Base-by-base conservation (phyloP, 2,329 filamentous ascomycete species). In the Ophiostoma triangulosporum region DNA sequence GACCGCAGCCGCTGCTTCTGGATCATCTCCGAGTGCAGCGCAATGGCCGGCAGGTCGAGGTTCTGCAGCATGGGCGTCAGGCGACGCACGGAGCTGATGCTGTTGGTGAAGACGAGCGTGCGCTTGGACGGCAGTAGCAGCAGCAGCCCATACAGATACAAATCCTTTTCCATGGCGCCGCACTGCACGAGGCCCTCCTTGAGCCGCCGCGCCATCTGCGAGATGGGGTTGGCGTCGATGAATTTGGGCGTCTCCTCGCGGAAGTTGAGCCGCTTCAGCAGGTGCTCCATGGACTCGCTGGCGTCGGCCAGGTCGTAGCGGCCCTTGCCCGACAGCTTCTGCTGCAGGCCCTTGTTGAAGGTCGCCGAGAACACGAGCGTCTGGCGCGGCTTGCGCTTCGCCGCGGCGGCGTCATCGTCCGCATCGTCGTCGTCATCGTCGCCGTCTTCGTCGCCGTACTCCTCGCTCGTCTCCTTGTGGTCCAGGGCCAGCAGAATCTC, bases 321-420 rank as follows among this genome's bases (percentile, higher is more conserved):
- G 20, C 77, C 75, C 65, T 89, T 94, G 26, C 88, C 86, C 1
- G 86, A 81, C 12, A 98, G 76, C 66, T 96, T 97, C 61, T 91
- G 87, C 65, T 97, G 91, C 29, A 98, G 70, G 0, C 84, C 83
- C 63, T 90, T 91, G 64, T 95, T 86, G 66, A 98, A 95, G 0
- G 93, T 98, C 0, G 93, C 93, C 0, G 93, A 97, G 67, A 98
- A 98, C 20, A 98, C 88, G 0, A 98, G 77, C 0, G 90, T 97
- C 64, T 98, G 93, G 38, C 91, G 74, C 15, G 77, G 63, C 40
- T 72, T 64, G 15, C 33, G 35, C 20, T 27, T 51, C 3, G n/a
- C 12, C 31, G 11, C 66, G 59, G 6, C 67, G 62, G 0, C 71
- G 15, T 29, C 26, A 9, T 33, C 49, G 8, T 38, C 17, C 4